Conservation (phyloP, 306 rosid genomes). For the Amphicarpaea edgeworthii region DNA sequence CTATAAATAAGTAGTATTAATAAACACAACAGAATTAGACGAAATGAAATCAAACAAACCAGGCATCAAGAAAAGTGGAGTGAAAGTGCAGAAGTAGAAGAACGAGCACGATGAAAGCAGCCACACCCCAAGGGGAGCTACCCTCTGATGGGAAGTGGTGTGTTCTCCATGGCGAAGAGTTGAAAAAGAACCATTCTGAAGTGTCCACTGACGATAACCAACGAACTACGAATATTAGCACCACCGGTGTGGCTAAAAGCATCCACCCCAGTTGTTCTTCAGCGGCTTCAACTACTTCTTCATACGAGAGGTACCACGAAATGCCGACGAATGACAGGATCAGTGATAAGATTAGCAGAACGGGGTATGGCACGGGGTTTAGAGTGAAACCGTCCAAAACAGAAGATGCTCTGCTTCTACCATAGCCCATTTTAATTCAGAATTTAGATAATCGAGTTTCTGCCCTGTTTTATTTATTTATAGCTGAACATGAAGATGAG, state of each 20-base stretch:
- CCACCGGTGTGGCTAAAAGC: slow-evolving; percentile 63
- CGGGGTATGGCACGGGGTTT: slow-evolving; percentile 78
- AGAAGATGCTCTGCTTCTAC: slow-evolving; percentile 59
- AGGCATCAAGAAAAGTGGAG: slow-evolving; percentile 69
- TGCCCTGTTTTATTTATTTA: slow-evolving; percentile 25
- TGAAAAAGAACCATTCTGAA: slow-evolving; percentile 52
- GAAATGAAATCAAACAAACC: slow-evolving; percentile 53
- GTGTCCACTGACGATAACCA: slow-evolving; percentile 65
- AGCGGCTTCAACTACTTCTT: slow-evolving; percentile 64
- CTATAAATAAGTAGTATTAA: neutral
- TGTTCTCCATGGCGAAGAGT: slow-evolving; percentile 62
- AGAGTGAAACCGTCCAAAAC: slow-evolving; percentile 66
- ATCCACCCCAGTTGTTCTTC: slow-evolving; percentile 64
- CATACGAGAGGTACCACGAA: slow-evolving; percentile 73
- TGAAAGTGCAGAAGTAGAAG: slow-evolving; percentile 73
- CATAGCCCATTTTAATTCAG: slow-evolving; percentile 50
- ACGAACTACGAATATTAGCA: slow-evolving; percentile 57
- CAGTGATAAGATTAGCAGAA: slow-evolving; percentile 65
- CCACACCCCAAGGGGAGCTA: slow-evolving; percentile 86
- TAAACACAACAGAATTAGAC: neutral
- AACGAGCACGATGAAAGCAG: slow-evolving; percentile 69
- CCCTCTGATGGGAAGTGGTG: slow-evolving; percentile 71
- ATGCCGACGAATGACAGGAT: slow-evolving; percentile 61
- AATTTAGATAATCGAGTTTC: neutral
- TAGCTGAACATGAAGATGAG: slow-evolving; percentile 5